phyloP scores from a whole-genome alignment of 2,329 filamentous ascomycete genomes.

The Boeremia exigua region DNA sequence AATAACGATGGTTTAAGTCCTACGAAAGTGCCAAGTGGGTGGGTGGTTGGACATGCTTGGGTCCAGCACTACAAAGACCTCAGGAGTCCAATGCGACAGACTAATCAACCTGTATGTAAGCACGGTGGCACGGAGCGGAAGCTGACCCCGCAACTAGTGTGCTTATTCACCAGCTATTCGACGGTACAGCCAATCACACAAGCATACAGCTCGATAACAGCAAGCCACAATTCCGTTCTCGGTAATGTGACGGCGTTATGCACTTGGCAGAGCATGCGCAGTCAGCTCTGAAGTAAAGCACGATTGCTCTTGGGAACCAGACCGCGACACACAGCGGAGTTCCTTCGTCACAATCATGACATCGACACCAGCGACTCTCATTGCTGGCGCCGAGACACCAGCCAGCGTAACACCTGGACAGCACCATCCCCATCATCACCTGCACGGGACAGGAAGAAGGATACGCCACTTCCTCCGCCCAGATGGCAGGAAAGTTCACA shows the following conservation, averaged over 20 bases:
- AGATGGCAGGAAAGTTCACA: conserved; percentile 62
- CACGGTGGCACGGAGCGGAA: background rate
- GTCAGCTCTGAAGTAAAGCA: background rate
- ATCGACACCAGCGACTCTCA: background rate
- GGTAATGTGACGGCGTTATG: background rate
- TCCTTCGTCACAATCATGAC: background rate
- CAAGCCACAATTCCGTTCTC: background rate
- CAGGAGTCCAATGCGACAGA: too few relatives aligned
- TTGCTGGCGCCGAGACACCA: background rate
- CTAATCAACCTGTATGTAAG: background rate
- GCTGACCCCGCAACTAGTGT: conserved; percentile 12
- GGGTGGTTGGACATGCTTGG: too few relatives aligned
- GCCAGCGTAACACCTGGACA: background rate
- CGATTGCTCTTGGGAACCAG: background rate
- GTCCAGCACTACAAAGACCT: too few relatives aligned
- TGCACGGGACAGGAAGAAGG: conserved; percentile 47
- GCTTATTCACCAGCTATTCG: conserved; percentile 1
- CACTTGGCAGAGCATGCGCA: background rate
- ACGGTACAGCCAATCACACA: background rate
- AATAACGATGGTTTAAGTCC: too few relatives aligned
- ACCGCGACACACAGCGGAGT: background rate
- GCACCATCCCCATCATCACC: conserved; percentile 30
- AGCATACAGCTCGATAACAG: background rate
- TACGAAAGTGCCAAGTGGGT: too few relatives aligned
- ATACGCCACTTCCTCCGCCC: conserved; percentile 63